phyloP scores from a whole-genome alignment of 345 rosid species.

The Aquilaria malaccensis region DNA sequence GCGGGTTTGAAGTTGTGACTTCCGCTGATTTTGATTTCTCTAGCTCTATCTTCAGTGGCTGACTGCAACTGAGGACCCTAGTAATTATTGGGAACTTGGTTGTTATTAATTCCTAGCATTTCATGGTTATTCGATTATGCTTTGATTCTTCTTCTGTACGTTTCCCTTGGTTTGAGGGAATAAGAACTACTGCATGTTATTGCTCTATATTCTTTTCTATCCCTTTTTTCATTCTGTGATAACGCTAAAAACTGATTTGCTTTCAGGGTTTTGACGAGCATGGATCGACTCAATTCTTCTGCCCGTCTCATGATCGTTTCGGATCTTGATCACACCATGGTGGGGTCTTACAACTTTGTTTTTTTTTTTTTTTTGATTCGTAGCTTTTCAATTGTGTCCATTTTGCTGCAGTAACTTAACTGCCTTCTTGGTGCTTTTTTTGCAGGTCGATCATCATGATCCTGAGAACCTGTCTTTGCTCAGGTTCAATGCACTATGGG shows the following conservation, averaged over 20 bases:
- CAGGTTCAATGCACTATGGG: conserved; percentile 92
- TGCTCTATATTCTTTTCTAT: not conserved
- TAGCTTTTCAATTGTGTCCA: not conserved
- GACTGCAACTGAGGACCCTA: too few species aligned
- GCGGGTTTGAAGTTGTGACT: too few species aligned
- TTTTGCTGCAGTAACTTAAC: conserved; percentile 1
- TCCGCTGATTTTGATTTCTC: too few species aligned
- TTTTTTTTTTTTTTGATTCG: not conserved
- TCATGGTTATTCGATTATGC: not conserved
- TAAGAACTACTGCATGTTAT: not conserved
- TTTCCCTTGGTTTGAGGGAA: not conserved
- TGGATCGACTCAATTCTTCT: conserved; percentile 62
- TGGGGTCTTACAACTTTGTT: conserved; percentile 8
- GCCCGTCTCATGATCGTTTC: conserved; percentile 94
- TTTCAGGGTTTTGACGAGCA: conserved; percentile 18
- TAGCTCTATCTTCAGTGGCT: too few species aligned
- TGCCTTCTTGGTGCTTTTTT: conserved; percentile 5
- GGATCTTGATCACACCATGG: conserved; percentile 98
- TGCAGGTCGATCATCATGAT: conserved; percentile 96
- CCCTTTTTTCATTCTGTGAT: not conserved
- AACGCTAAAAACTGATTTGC: not conserved
- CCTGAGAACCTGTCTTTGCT: conserved; percentile 67
- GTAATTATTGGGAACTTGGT: too few species aligned
- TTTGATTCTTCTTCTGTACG: not conserved
- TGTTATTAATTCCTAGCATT: not conserved